Conservation (phyloP, 371 early-diverging fungal genomes). For the Conidiobolus incongruus region DNA sequence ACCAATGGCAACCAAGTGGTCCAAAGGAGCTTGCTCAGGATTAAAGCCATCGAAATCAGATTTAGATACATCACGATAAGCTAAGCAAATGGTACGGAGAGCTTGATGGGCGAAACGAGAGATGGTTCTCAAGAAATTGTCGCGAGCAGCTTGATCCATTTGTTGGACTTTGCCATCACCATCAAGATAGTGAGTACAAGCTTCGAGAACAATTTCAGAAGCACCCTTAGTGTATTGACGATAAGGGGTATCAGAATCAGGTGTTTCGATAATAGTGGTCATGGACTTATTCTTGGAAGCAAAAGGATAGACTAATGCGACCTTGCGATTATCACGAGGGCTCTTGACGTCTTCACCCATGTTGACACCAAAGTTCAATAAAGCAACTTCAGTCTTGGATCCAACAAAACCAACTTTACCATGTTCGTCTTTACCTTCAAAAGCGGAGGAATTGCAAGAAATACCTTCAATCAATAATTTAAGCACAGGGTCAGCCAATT, state of each 20-base stretch:
- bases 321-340: conserved; percentile 27
- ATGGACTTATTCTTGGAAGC: conserved; percentile 64
- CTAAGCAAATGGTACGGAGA: conserved; percentile 39
- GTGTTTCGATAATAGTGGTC: conserved; percentile 34
- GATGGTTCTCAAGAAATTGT: conserved; percentile 22
- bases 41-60: conserved; percentile 12
- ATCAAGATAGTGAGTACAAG: not conserved
- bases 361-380: conserved; percentile 43
- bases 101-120: conserved; percentile 36
- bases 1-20: conserved; percentile 23
- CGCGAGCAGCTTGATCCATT: conserved; percentile 17
- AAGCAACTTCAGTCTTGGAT: conserved; percentile 82
- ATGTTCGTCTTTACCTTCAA: conserved; percentile 53
- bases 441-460: conserved; percentile 75
- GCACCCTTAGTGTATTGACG: conserved; percentile 68
- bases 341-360: conserved; percentile 33
- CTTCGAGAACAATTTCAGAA: conserved; percentile 42
- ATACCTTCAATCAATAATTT: conserved; percentile 31
- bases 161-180: conserved; percentile 3
- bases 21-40: conserved; percentile 18
- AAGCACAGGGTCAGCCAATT: conserved; percentile 11
- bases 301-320: conserved; percentile 46
- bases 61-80: conserved; percentile 34
- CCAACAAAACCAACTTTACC: conserved; percentile 58
- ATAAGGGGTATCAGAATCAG: conserved; percentile 13